Base-by-base conservation (phyloP, 371 early-diverging fungal genomes). In the Cokeromyces recurvatus region DNA sequence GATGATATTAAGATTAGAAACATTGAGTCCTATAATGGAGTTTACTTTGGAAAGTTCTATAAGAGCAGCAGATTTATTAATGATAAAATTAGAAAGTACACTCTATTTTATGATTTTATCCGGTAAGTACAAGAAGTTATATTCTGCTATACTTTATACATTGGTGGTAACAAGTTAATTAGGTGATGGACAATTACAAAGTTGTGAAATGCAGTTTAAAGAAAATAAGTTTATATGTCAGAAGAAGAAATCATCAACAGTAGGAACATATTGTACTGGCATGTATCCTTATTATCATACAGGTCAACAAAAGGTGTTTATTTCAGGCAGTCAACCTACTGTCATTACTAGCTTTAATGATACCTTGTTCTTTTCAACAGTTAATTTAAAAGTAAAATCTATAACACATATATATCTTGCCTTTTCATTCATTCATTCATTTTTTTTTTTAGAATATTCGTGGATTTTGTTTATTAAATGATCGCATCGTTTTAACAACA, bases 281-380 rank as follows among this genome's bases (percentile, higher is more conserved):
- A 46, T 57, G 48, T 44, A 47, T 43, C 49, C 48, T 22, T 55
- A 48, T 44, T 14, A 25, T 20, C 44, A 55, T 25, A 29, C 32
- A 7, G 79, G 71, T n/a, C 46, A 53, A 27, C 57, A 43, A 6
- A 67, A 76, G 51, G 82, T 94, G 14, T 92, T 95, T 74, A 86
- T 86, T 0, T 74, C 90, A 11, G 86, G 87, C 17, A 91, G 91
- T 60, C 71, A 82, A 21, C 92, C 97, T 1, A 86, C 94, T 0
- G 82, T 96, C 21, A 75, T 96, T 19, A 73, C 74, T 45, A 78
- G 77, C 44, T 61, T 59, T n/a, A 73, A 77, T 45, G 64, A 74
- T 11, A 83, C 80, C 51, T 72, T 94, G 8, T 46, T 81, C 27
- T 93, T 82, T 53, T 86, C 90, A 8, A 83, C 81, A 32, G 88